These are phyloP conservation scores for Athelia sp. DNA, from an alignment of 1,284 basidiomycete genomes.

Conservation along the genomic window DNA sequence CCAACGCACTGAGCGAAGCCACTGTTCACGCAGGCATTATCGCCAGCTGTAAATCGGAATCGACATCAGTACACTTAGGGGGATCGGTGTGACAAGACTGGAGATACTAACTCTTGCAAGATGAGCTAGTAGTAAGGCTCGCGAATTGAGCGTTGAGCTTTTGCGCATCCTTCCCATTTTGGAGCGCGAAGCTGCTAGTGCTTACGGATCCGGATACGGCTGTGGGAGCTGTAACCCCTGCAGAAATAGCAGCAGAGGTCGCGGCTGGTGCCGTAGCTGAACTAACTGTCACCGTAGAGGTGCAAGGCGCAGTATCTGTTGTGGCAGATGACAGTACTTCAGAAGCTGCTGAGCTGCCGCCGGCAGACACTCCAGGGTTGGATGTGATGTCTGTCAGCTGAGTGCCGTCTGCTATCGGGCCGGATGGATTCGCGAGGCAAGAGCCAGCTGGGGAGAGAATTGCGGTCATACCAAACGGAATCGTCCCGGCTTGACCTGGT, in stretches of 20 bases:
- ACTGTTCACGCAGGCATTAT: no score
- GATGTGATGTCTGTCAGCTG: constrained; percentile 17
- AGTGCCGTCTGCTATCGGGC: constrained; percentile 22
- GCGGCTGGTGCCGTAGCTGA: constrained; percentile 10
- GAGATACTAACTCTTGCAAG: constrained; percentile 29
- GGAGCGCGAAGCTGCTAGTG: constrained; percentile 24
- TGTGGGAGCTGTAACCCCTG: constrained; percentile 11
- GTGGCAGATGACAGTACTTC: not conserved
- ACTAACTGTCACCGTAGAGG: not conserved
- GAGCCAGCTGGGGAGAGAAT: constrained; percentile 43
- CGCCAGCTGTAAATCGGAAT: not conserved
- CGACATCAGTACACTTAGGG: not conserved
- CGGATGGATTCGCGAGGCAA: constrained; percentile 41
- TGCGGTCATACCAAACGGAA: constrained; percentile 37
- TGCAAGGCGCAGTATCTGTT: not conserved
- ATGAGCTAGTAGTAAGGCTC: constrained; percentile 29
- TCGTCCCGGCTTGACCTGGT: constrained; percentile 36
- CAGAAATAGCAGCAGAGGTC: constrained; percentile 9
- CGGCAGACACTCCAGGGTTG: constrained; percentile 9
- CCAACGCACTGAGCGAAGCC: constrained; percentile 12
- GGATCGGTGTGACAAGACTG: not conserved
- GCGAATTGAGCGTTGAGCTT: constrained; percentile 46
- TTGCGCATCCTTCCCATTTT: constrained; percentile 47
- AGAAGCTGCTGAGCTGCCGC: constrained; percentile 6
- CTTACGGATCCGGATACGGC: constrained; percentile 15